Evolutionary conservation across 345 rosid genomes (phyloP), one percentile per base, ranked within the genome.

Genomic region (Citrus cavaleriei): DNA sequence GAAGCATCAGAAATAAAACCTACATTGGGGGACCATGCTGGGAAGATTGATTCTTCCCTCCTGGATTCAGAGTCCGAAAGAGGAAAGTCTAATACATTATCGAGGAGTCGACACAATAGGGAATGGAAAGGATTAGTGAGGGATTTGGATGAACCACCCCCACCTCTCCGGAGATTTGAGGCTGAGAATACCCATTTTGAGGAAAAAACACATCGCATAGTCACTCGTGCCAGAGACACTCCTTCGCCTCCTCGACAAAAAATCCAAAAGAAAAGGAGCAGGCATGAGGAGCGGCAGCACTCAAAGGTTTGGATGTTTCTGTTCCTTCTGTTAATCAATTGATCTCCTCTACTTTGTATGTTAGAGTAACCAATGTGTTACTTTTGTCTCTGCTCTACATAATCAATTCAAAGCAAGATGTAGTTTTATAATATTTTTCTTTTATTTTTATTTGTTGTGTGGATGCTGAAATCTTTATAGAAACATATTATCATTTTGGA

Each of bases 111-210:
- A 24, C 95, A 86, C 57, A 78, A 87, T 78, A 89, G 93, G 84
- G 92, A 90, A 76, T 91, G 93, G 96, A 88, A 87, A 84, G 93
- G 87, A 69, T 84, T 87, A 70, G 81, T 65, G 46, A 80, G 83
- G 78, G 91, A 86, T 73, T 88, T 78, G n/a, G 75, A 81, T 57
- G 93, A 92, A 60, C 85, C 86, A 57, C 83, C 86, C 16, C 96
- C 93, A 62, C 92, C 91, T 73, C 92, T 91, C 75, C 80, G 82
- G 25, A 92, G 93, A 78, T 87, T 95, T 22, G 93, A 86, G 84
- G 86, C 86, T 74, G 90, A 79, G 54, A 84, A 79, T 79, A 64
- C 83, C 55, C 75, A 68, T 61, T 68, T 72, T 32, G 90, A 88
- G 75, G 93, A 90, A 80, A 89, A 80, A 83, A 57, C 81, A 71